Evolutionary conservation across 441 rosid genomes (phyloP).

Genomic region (Croton laevigatus): DNA sequence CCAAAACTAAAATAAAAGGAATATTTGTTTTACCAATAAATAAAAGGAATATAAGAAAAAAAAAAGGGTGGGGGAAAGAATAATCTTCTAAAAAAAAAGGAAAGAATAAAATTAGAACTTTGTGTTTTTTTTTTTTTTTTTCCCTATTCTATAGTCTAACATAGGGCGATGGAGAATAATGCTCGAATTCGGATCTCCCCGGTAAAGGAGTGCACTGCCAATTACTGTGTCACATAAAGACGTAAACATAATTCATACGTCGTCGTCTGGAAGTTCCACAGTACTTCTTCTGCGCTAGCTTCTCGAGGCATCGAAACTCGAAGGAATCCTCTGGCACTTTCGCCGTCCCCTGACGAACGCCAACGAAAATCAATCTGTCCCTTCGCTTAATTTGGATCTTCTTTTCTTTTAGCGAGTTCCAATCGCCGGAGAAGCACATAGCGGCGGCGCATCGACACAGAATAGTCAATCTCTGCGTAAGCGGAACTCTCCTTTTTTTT

Average conservation of each 20-base stretch:
- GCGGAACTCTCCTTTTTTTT: background rate
- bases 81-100: too few relatives aligned
- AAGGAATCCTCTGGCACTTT: background rate
- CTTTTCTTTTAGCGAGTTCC: background rate
- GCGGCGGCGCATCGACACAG: background rate
- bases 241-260: background rate
- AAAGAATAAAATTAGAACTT: too few relatives aligned
- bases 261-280: background rate
- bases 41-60: too few relatives aligned
- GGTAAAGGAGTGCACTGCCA: too few relatives aligned
- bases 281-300: background rate
- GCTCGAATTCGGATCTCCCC: too few relatives aligned
- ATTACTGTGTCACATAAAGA: too few relatives aligned
- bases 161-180: too few relatives aligned
- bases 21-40: too few relatives aligned
- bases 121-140: too few relatives aligned
- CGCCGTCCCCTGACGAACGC: background rate
- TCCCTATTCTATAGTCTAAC: too few relatives aligned
- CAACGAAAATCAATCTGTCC: background rate
- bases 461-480: background rate
- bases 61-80: too few relatives aligned
- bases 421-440: background rate
- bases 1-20: too few relatives aligned
- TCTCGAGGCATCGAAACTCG: background rate
- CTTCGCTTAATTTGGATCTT: background rate